Conservation (phyloP, 2,329 filamentous ascomycete species). For the Ascomycota sp. region DNA sequence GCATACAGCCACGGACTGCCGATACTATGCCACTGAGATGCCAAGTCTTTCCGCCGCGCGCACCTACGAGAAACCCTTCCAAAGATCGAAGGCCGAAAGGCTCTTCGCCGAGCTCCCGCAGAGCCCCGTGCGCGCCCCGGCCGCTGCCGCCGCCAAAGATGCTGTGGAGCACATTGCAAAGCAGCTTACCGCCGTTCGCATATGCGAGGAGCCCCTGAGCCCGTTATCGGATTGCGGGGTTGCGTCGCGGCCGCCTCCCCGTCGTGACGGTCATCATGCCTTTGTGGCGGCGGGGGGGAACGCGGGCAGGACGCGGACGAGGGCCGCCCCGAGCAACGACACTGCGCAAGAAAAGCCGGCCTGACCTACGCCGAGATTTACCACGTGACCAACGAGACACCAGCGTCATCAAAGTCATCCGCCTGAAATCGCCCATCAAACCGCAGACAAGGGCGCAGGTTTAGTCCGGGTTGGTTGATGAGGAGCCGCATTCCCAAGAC, state of each 20-base stretch:
- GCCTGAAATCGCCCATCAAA: constrained; percentile 36
- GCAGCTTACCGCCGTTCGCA: constrained; percentile 12
- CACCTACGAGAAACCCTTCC: constrained; percentile 30
- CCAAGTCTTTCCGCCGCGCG: constrained; percentile 20
- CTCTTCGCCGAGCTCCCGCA: constrained; percentile 31
- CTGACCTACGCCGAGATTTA: constrained; percentile 48
- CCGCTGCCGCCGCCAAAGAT: constrained; percentile 4
- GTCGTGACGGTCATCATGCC: background rate
- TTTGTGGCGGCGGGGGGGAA: too few relatives aligned
- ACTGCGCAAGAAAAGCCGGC: constrained; percentile 46
- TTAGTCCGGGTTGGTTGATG: constrained; percentile 32
- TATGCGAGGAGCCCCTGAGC: constrained; percentile 4
- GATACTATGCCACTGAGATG: constrained; percentile 19
- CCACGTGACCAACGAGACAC: constrained; percentile 39
- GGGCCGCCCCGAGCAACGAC: too few relatives aligned
- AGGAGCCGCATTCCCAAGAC: constrained; percentile 32
- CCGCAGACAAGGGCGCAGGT: constrained; percentile 35
- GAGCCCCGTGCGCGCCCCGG: constrained; percentile 21
- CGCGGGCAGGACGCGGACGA: too few relatives aligned
- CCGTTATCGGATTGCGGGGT: too few relatives aligned
- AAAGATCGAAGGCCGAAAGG: constrained; percentile 23
- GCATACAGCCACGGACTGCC: too few relatives aligned
- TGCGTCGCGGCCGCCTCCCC: background rate
- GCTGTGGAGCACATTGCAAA: constrained; percentile 14
- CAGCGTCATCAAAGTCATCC: constrained; percentile 45